Base-by-base conservation (phyloP, 768 basidiomycete species). In the Amanita jacksonii region DNA sequence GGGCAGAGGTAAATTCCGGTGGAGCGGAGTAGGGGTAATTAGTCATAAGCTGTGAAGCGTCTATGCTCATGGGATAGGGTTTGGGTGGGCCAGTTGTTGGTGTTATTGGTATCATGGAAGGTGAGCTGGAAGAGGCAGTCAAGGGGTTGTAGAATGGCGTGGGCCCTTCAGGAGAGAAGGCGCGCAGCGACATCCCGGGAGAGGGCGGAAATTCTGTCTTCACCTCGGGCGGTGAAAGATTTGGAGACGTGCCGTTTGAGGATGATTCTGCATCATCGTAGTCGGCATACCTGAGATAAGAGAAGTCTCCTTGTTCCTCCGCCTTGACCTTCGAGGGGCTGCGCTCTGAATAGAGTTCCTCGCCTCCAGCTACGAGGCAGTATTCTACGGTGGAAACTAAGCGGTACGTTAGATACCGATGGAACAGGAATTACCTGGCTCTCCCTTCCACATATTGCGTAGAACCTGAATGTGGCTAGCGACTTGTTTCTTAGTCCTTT, bases 391-490 rank as follows among this genome's bases (percentile, higher is more conserved):
- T 27, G 41, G 46, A 54, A 22, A 40, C 39, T 45, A 20, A 42
- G 31, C 31, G 31, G 18, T n/a, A 30, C 20, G 41, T 8, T 33
- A 4, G 12, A 2, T 20, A 15, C 1, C 8, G n/a, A 31, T 25
- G 30, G 31, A 23, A 19, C 13, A 33, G 35, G n/a, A n/a, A 66
- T 25, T 46, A 83, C 85, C 80, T 67, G 79, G 72, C 47, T 83
- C 77, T 18, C 84, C 85, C 59, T 86, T 86, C 85, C 84, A 87
- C 85, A 88, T 88, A 57, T 88, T 88, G 40, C 85, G 68, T 43
- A 86, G 60, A 45, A 87, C 85, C 56, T 89, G 86, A 41, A 89
- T 84, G 54, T 89, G 86, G 60, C 81, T 85, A n/a, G 86, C 86
- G 51, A 89, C 86, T 60, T 89, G 86, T 61, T 89, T 88, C 70